Conservation (phyloP, 768 basidiomycete genomes). For the Sistotremastrum suecicum region DNA sequence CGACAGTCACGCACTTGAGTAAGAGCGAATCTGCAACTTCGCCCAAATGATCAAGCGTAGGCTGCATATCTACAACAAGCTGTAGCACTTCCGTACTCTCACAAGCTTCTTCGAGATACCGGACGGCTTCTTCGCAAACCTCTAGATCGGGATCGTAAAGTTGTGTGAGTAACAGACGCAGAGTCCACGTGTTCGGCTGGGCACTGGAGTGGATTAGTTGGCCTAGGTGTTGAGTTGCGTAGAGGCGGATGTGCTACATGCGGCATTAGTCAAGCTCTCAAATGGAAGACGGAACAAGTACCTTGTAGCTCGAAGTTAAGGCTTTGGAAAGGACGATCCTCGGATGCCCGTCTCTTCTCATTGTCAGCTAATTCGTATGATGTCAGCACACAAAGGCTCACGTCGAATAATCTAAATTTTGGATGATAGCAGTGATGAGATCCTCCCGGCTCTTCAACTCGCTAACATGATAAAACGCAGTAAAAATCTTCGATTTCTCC, state of each 20-base stretch:
- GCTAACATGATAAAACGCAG: conserved; percentile 88
- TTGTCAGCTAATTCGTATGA: conserved; percentile 2
- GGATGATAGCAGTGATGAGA: conserved; percentile 79
- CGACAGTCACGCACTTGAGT: conserved; percentile 47
- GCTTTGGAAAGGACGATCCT: conserved; percentile 90
- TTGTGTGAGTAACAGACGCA: conserved; percentile 86
- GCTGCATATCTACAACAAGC: conserved; percentile 87
- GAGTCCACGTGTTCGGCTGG: conserved; percentile 71
- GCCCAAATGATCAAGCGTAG: conserved; percentile 89
- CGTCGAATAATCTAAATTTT: conserved; percentile 85
- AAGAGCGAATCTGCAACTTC: conserved; percentile 82
- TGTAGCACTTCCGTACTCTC: conserved; percentile 73
- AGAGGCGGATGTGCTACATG: conserved; percentile 67
- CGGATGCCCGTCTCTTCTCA: conserved; percentile 76
- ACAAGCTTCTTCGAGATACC: conserved; percentile 81
- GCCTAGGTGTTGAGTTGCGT: conserved; percentile 80
- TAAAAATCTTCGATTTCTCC: conserved; percentile 88
- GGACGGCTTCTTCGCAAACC: conserved; percentile 83
- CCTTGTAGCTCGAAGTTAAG: conserved; percentile 85
- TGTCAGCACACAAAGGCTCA: conserved; percentile 22
- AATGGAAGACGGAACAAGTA: conserved; percentile 14
- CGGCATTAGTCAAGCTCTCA: background rate
- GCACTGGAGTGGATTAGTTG: conserved; percentile 54
- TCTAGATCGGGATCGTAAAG: conserved; percentile 86
- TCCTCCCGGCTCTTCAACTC: conserved; percentile 88